A percentile compares a stretch with the other conserved stretches of the same genome.
Evolutionary conservation across 176 grass and related monocot species (phyloP).

Genomic region (Puccinellia tenuiflora): DNA sequence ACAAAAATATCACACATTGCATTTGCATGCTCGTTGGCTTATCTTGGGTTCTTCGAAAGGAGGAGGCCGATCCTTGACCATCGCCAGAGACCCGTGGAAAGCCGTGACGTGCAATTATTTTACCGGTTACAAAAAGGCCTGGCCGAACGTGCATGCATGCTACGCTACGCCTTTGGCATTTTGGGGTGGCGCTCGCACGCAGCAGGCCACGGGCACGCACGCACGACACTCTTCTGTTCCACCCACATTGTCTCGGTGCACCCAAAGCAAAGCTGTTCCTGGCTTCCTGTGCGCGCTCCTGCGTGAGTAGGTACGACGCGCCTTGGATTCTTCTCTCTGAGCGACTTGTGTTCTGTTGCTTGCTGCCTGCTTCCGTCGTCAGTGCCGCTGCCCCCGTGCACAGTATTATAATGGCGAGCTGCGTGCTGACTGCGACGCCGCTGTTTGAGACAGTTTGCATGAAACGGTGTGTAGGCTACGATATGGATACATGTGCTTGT

Average conservation of each 20-base stretch:
- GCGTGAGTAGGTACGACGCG: neutral
- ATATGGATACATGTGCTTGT: neutral
- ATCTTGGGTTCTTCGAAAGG: constrained; percentile 20
- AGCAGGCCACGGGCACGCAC: neutral
- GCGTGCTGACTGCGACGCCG: neutral
- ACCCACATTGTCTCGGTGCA: neutral
- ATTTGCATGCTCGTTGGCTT: neutral
- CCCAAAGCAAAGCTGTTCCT: neutral
- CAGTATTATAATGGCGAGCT: neutral
- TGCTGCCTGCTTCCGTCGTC: neutral
- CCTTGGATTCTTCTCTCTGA: constrained; percentile 14
- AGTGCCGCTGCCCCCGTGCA: neutral
- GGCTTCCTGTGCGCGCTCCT: neutral
- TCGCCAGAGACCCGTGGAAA: neutral
- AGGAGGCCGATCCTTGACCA: neutral
- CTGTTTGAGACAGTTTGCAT: neutral
- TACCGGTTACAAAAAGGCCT: neutral
- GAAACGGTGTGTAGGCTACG: neutral
- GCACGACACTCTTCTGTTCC: neutral
- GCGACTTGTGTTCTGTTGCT: neutral
- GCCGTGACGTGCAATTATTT: constrained; percentile 15
- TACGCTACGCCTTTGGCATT: constrained; percentile 16
- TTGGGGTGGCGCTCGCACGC: neutral
- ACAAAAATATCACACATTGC: neutral
- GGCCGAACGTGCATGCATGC: constrained; percentile 13